Evolutionary conservation across 1,284 basidiomycete genomes (phyloP), one percentile per base, ranked within the genome.

Genomic region (Microbotryomycetes sp.): DNA sequence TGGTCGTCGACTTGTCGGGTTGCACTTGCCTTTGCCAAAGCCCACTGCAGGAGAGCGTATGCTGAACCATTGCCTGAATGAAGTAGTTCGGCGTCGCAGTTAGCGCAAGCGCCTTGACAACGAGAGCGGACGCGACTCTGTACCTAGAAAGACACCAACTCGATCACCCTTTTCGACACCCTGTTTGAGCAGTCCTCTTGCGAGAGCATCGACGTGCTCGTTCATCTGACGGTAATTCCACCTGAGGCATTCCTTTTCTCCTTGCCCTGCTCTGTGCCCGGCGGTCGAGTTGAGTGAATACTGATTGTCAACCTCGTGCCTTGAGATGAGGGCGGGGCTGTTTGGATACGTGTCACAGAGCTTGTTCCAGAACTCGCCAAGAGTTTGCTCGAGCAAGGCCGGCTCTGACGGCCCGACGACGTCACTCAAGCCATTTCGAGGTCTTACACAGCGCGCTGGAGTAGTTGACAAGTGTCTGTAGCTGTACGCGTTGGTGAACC

Each of bases 21-120:
- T 3, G 15, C 16, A 31, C 56, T 18, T 5, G 52, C 56, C 49
- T 56, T 55, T 15, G 88, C 86, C 66, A 84, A 86, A 6, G 88
- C 88, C 88, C 88, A 89, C 70, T 91, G 89, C 31, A 90, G 74
- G 75, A 82, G 79, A 1, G 86, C 88, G 73, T 91, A 91, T 16
- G 86, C 80, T 68, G 87, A 89, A 64, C 45, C 62, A 55, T 70
- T 70, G 58, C 63, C 35, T 41, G 35, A 11, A 57, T 23, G 28
- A 27, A 16, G 54, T 35, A 9, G 24, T 41, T 28, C 24, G 41
- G 18, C 23, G 29, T 46, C 21, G 15, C 46, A 45, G 31, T 24
- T 24, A 23, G 30, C n/a, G 15, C 30, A 50, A 30, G 24, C 31
- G 11, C 18, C 47, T 31, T 30, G 45, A 2, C 21, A 21, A 53